Conservation (phyloP, 2,329 filamentous ascomycete species). For the Penicillium paneum region DNA sequence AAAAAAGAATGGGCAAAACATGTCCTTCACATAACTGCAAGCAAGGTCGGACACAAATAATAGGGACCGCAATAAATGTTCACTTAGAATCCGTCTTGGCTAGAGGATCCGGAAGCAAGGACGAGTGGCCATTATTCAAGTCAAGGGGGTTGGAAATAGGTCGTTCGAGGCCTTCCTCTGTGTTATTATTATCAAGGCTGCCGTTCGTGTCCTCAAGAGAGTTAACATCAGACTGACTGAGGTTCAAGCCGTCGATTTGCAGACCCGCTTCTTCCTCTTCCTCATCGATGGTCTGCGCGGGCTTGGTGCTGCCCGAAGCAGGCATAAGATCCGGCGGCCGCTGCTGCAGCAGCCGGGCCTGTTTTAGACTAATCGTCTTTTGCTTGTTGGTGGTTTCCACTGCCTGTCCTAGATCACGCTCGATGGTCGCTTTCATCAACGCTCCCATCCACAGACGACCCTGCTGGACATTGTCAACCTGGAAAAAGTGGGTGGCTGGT, state of each 20-base stretch:
- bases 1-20: constrained; percentile 4
- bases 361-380: constrained; percentile 88
- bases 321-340: constrained; percentile 85
- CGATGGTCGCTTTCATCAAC: constrained; percentile 97
- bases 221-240: constrained; percentile 18
- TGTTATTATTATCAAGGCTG: constrained; percentile 3
- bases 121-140: constrained; percentile 14
- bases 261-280: constrained; percentile 28
- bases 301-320: constrained; percentile 31
- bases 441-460: constrained; percentile 97
- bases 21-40: neutral
- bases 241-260: constrained; percentile 31
- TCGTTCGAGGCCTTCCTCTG: neutral
- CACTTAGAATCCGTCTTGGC: constrained; percentile 23
- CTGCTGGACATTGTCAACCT: constrained; percentile 82
- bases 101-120: constrained; percentile 29
- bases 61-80: constrained; percentile 3
- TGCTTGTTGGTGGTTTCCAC: constrained; percentile 94
- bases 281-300: constrained; percentile 18
- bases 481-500: constrained; percentile 95
- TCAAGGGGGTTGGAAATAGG: constrained; percentile 23
- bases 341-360: constrained; percentile 82
- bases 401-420: constrained; percentile 73
- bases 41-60: neutral
- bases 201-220: constrained; percentile 17